These are phyloP conservation scores for Naegleria gruberi DNA, from an alignment of 208 protist genomes.

Conservation along the genomic window DNA sequence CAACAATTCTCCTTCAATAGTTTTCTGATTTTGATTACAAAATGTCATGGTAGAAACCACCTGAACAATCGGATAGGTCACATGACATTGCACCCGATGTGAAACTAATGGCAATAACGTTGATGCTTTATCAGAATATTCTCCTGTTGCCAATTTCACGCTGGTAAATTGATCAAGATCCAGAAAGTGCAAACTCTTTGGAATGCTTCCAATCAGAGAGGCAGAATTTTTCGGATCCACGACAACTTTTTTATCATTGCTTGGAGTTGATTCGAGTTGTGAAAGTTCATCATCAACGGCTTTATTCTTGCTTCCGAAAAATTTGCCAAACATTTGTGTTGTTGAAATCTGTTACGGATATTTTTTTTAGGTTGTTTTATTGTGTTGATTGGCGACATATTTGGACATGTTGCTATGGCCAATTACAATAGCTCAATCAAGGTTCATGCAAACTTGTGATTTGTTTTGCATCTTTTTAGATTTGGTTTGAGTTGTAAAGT, in stretches of 20 bases:
- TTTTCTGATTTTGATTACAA: not conserved
- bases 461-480: too few species aligned
- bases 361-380: not conserved
- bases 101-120: not conserved
- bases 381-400: too few species aligned
- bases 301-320: not conserved
- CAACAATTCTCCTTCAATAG: not conserved
- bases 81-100: not conserved
- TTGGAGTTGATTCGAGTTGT: not conserved
- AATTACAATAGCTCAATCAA: too few species aligned
- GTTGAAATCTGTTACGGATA: not conserved
- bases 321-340: not conserved
- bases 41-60: not conserved
- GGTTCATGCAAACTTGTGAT: too few species aligned
- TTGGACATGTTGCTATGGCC: too few species aligned
- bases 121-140: not conserved
- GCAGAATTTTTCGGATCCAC: too few species aligned
- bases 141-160: not conserved
- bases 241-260: too few species aligned
- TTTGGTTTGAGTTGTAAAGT: too few species aligned
- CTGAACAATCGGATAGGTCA: not conserved
- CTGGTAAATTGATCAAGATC: not conserved
- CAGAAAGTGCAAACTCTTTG: not conserved
- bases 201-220: not conserved
- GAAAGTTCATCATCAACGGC: not conserved